These are phyloP conservation scores for Torulaspora delbrueckii DNA, from an alignment of 805 yeast genomes.

Conservation along the genomic window DNA sequence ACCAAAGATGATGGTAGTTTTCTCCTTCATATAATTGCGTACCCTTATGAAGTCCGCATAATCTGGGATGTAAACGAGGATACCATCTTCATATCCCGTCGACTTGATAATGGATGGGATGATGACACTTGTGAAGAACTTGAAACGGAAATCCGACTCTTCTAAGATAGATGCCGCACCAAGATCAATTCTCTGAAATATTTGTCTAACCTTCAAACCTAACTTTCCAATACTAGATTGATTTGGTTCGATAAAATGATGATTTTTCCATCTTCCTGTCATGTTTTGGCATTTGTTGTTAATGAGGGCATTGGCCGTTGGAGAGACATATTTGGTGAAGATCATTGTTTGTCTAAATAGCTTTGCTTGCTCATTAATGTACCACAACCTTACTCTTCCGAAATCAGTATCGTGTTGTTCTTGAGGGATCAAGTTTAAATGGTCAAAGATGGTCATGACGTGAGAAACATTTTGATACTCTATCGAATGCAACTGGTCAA, in stretches of 20 bases:
- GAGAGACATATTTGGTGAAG: conserved; percentile 72
- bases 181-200: conserved; percentile 66
- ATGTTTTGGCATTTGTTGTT: conserved; percentile 49
- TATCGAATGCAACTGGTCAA: conserved; percentile 81
- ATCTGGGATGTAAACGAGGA: conserved; percentile 74
- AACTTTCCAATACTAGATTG: conserved; percentile 57
- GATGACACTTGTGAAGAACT: conserved; percentile 66
- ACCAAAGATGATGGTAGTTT: conserved; percentile 61
- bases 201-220: conserved; percentile 62
- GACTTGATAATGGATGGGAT: conserved; percentile 64
- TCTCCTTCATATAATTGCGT: conserved; percentile 52
- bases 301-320: conserved; percentile 66
- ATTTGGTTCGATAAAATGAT: conserved; percentile 41
- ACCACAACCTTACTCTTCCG: conserved; percentile 87
- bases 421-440: conserved; percentile 71
- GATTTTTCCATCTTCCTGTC: conserved; percentile 56
- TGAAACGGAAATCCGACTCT: conserved; percentile 82
- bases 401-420: conserved; percentile 83
- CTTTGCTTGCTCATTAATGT: conserved; percentile 74
- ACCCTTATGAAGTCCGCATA: conserved; percentile 82
- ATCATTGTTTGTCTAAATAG: conserved; percentile 72
- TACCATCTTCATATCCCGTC: conserved; percentile 64
- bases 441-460: conserved; percentile 61
- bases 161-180: conserved; percentile 43
- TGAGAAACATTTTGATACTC: conserved; percentile 94